Base-by-base conservation (phyloP, 768 basidiomycete species). In the Mycena capillaripes region DNA sequence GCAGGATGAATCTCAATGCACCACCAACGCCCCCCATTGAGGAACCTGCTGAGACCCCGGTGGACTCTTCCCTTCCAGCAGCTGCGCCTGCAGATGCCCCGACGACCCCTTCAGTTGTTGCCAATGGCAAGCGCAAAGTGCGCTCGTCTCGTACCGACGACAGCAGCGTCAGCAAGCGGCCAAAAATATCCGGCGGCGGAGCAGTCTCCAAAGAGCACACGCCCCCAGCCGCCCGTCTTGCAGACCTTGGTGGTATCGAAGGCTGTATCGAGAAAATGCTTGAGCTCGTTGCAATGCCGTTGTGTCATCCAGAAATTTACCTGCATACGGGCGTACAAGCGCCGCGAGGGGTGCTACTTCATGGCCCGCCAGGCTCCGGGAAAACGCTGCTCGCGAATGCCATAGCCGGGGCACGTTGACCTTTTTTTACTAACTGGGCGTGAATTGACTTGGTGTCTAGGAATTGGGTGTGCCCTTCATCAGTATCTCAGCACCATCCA, bases 331-430 rank as follows among this genome's bases (percentile, higher is more conserved):
- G 98, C 2, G 93, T 98, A 3, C 93, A 95, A 73, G 93, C 97
- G 5, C 97, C 97, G 1, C 84, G 97, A 56, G 98, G 98, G 14
- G 96, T 99, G 0, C 81, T 99, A 25, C 81, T 99, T 11, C 95
- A 98, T 81, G 98, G 98, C 1, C 97, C 98, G 7, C 97, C 97
- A 0, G 98, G 97, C 17, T 98, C 97, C 77, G 98, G 98, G 6
- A 99, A 99, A 84, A 99, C 98, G 0, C 82, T 97, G 74, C 82
- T 99, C 23, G 97, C 97, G 17, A 93, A 97, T 80, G 98, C 97
- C 21, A 94, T 99, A 69, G 97, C 97, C 55, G 98, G 98, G 66
- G 97, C 97, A 78, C 86, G 14, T 42, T 30, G 56, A n/a, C 46
- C 16, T 27, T 61, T 64, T 12, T 63, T 46, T 72, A 60, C 4